Conservation (phyloP, 345 rosid genomes). For the Murraya koenigii region DNA sequence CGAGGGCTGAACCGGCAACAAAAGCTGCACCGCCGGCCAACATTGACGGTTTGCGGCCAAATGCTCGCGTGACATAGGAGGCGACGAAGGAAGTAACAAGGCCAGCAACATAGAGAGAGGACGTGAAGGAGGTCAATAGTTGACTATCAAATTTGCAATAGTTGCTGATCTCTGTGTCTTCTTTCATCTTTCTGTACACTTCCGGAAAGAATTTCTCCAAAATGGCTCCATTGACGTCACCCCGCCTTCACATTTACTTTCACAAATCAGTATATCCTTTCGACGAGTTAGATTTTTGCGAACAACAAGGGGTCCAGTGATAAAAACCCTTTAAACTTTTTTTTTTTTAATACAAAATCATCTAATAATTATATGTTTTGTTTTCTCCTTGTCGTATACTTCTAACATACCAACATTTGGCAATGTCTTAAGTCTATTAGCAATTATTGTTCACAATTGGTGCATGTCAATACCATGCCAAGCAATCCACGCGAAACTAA, state of each 20-base stretch:
- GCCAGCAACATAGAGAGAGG: conserved; percentile 73
- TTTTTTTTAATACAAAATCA: no score
- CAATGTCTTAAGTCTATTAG: neutral
- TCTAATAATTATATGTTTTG: neutral
- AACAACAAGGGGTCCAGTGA: no score
- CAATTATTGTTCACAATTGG: neutral
- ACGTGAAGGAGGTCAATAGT: conserved; percentile 68
- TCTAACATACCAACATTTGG: neutral
- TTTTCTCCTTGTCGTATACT: neutral
- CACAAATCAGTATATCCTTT: neutral
- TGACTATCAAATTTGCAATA: conserved; percentile 76
- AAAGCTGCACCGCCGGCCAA: conserved; percentile 55
- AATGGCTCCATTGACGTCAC: conserved; percentile 86
- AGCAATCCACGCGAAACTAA: neutral
- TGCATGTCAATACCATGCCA: neutral
- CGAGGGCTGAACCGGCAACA: conserved; percentile 61
- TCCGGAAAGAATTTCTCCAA: conserved; percentile 50
- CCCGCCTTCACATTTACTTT: conserved; percentile 44
- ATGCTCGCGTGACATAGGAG: conserved; percentile 45
- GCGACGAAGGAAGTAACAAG: conserved; percentile 63
- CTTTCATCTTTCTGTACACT: conserved; percentile 50
- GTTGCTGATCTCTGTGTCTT: conserved; percentile 48
- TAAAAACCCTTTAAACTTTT: no score
- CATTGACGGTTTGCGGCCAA: conserved; percentile 68
- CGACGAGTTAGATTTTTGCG: neutral